Evolutionary conservation across 1,139 yeast genomes (phyloP).

Genomic region (Williopsis jadinii): DNA sequence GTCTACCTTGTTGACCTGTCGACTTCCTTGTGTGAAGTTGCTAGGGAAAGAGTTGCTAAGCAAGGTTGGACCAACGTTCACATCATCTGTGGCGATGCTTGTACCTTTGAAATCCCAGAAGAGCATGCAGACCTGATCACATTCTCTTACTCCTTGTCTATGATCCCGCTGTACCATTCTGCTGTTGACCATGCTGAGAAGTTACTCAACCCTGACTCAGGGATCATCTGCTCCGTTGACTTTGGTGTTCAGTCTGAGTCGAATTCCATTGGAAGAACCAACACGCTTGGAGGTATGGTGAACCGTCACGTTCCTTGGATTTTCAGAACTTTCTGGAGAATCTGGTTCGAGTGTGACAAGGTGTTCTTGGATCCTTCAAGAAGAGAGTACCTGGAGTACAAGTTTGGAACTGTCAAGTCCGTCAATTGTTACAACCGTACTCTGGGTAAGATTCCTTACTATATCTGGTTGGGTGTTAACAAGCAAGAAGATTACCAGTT

Average conservation of each 20-base stretch:
- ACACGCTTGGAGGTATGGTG: constrained; percentile 67
- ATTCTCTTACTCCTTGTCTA: constrained; percentile 71
- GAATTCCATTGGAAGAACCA: constrained; percentile 60
- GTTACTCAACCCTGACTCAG: constrained; percentile 44
- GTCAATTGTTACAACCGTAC: constrained; percentile 56
- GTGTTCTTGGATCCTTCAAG: constrained; percentile 75
- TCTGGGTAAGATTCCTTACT: constrained; percentile 72
- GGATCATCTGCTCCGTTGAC: constrained; percentile 66
- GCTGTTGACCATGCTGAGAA: constrained; percentile 64
- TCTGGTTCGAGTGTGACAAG: constrained; percentile 83
- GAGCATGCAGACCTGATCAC: constrained; percentile 59
- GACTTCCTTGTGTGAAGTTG: constrained; percentile 69
- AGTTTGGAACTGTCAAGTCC: constrained; percentile 73
- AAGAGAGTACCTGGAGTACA: constrained; percentile 76
- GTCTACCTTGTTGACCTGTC: constrained; percentile 70
- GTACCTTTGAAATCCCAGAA: constrained; percentile 47
- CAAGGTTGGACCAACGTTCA: constrained; percentile 60
- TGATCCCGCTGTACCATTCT: constrained; percentile 79
- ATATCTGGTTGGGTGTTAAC: constrained; percentile 78
- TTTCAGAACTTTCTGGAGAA: constrained; percentile 73
- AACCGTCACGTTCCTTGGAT: constrained; percentile 73
- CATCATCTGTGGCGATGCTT: constrained; percentile 69
- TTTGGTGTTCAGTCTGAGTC: constrained; percentile 71
- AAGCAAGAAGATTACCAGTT: constrained; percentile 54
- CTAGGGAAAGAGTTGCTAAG: constrained; percentile 47